Percentiles rank a stretch among this genome's conserved stretches.
These are phyloP conservation scores for Gillenia trifoliata DNA, from an alignment of 306 rosid species.

Conservation along the genomic window DNA sequence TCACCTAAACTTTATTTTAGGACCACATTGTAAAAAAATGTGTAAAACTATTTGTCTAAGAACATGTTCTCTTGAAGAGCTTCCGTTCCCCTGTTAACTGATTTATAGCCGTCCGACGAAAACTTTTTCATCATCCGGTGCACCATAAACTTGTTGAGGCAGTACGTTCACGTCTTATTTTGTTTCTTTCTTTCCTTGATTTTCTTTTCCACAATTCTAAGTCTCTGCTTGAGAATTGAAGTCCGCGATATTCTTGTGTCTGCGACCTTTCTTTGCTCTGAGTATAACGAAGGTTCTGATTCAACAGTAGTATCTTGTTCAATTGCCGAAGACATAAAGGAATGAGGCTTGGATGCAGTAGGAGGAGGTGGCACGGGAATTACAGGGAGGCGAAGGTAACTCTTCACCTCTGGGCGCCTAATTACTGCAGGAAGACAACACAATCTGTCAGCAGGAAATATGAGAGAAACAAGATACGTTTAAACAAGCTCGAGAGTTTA, in stretches of 20 bases:
- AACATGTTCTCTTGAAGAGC: not conserved
- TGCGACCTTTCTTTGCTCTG: constrained; percentile 30
- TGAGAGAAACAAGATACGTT: not conserved
- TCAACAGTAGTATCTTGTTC: constrained; percentile 27
- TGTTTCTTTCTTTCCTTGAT: constrained; percentile 63
- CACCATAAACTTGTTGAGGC: not conserved
- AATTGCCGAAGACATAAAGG: constrained; percentile 43
- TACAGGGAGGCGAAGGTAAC: constrained; percentile 51
- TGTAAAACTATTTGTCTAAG: not conserved
- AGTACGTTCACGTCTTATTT: constrained; percentile 39
- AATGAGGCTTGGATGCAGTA: constrained; percentile 39
- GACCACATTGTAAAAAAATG: too few relatives aligned
- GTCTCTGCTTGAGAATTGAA: constrained; percentile 69
- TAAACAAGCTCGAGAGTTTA: not conserved
- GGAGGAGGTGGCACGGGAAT: constrained; percentile 15
- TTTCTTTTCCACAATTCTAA: constrained; percentile 70
- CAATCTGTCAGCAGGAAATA: constrained; percentile 34
- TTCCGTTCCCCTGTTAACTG: not conserved
- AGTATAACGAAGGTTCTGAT: constrained; percentile 26
- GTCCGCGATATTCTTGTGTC: constrained; percentile 49
- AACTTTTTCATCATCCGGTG: not conserved
- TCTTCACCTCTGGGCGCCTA: constrained; percentile 53
- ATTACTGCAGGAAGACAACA: constrained; percentile 4
- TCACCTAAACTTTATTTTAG: too few relatives aligned
- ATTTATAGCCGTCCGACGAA: not conserved